Base-by-base conservation (phyloP, 2,329 filamentous ascomycete genomes). In the Colletotrichum gigasporum region DNA sequence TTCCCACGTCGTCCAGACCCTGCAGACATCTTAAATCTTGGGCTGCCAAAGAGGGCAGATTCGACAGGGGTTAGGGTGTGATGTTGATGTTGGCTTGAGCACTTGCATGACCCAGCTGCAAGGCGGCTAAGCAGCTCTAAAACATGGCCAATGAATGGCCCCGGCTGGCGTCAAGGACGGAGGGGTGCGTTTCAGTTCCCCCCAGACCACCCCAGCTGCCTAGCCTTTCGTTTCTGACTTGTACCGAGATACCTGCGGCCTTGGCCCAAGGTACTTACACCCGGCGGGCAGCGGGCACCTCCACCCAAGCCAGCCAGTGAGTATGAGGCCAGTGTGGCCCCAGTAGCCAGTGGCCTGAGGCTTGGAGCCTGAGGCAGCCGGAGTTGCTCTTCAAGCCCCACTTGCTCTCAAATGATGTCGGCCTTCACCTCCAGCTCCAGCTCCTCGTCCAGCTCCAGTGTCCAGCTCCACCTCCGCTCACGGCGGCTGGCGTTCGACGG, bases 91-190 rank as follows among this genome's bases (percentile, higher is more conserved):
- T 67, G 59, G 60, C 66, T 65, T 45, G 66, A 65, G 47, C 64
- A 67, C 66, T 67, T 65, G 66, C 66, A 68, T 68, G 55, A 56
- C 45, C 64, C 55, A 60, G 50, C 55, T 68, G 66, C 66, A 67
- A 68, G 64, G 66, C 66, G 66, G 66, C 66, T 68, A 68, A 67
- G 66, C 60, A 67, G 41, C 62, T 65, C 24, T 52, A 56, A 65
- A 61, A 65, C 54, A 51, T 45, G 28, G 2, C 66, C 64, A 68
- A 67, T 68, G 34, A 57, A 12, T 24, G 12, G 3, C n/a, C 22
- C 24, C 22, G 11, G 12, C 20, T 52, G 32, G 37, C 62, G 28
- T 39, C 37, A 26, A 48, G n/a, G 61, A 37, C 32, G 44, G 65
- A 65, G 50, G 56, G 65, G 55, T 59, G 57, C 37, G 60, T 66